These are phyloP conservation scores for Yarrowia galli DNA, from an alignment of 1,139 yeast genomes.

Conservation along the genomic window DNA sequence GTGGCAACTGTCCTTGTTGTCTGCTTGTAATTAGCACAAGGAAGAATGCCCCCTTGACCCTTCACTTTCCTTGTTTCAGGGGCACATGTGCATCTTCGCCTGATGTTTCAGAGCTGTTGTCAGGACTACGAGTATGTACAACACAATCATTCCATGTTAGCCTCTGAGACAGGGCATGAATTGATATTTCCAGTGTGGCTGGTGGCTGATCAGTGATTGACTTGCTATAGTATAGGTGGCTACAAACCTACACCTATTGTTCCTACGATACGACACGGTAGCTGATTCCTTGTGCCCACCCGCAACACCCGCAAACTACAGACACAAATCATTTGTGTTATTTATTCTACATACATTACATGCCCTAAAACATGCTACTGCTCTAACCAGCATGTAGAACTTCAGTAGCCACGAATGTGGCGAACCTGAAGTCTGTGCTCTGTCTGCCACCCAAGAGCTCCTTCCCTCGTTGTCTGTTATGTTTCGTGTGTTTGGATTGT, in stretches of 20 bases:
- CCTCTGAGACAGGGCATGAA: conserved; percentile 20
- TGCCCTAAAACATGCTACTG: conserved; percentile 9
- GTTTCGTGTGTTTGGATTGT: conserved; percentile 12
- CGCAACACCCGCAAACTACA: too few relatives aligned
- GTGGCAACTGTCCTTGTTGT: neutral
- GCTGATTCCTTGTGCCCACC: neutral
- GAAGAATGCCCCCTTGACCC: neutral
- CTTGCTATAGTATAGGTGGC: neutral
- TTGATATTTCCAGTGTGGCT: neutral
- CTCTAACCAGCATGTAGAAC: conserved; percentile 9
- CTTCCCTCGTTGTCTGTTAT: neutral
- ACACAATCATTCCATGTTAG: neutral
- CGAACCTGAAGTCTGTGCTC: conserved; percentile 2
- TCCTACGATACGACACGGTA: too few relatives aligned
- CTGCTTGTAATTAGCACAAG: neutral
- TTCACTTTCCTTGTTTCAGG: conserved; percentile 3
- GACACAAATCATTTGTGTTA: neutral
- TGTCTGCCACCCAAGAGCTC: conserved; percentile 3
- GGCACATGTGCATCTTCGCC: conserved; percentile 13
- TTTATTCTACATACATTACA: conserved; percentile 30
- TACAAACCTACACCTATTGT: too few relatives aligned
- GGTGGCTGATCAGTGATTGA: neutral
- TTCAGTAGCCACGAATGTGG: conserved; percentile 11
- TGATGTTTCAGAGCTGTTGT: conserved; percentile 5
- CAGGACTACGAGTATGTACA: neutral